Evolutionary conservation across 2,329 filamentous ascomycete species (phyloP), one percentile per base, ranked within the genome.

Genomic region (Colletotrichum sp.): DNA sequence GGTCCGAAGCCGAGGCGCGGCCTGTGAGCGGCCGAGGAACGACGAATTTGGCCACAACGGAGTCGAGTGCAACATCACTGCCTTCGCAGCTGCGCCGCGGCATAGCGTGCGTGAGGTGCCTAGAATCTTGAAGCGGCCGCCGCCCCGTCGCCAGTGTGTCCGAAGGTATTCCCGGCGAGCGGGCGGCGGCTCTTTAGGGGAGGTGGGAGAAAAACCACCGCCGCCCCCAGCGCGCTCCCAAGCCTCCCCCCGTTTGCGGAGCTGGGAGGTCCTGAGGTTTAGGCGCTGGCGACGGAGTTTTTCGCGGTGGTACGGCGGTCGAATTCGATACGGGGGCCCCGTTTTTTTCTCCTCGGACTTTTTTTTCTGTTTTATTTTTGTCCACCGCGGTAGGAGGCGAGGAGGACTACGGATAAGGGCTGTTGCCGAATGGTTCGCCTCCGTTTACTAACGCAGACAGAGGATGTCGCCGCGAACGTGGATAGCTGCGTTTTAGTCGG

Each of bases 161-260:
- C 62, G 62, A 64, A 64, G 62, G 62, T 44, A 64, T 44, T 64
- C 62, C 62, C 62, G 34, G 44, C 44, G 44, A 52, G 44, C 44
- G 32, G 32, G 59, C 28, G 26, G 57, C 24, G 24, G 57, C 26
- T 28, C 57, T n/a, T 49, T 49, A 12, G 39, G 57, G 18, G 59
- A 34, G 24, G 32, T n/a, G 30, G 60, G 60, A 64, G 21, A 64
- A 64, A 44, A 28, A n/a, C 30, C 18, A 21, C 8, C 18, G 30
- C 30, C n/a, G 44, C 44, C 44, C 18, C 44, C 44, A 52, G 44
- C n/a, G n/a, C 44, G 44, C n/a, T 21, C 44, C 44, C 44, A 52
- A 52, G 44, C n/a, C 59, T 34, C n/a, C 30, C 59, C 63, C 73
- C 73, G 73, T 72, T 75, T 72, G 73, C 73, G 69, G 69, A 75